A percentile compares a stretch with the other conserved stretches of the same genome.
Conservation (phyloP, 768 basidiomycete genomes). For the Amanita jacksonii region DNA sequence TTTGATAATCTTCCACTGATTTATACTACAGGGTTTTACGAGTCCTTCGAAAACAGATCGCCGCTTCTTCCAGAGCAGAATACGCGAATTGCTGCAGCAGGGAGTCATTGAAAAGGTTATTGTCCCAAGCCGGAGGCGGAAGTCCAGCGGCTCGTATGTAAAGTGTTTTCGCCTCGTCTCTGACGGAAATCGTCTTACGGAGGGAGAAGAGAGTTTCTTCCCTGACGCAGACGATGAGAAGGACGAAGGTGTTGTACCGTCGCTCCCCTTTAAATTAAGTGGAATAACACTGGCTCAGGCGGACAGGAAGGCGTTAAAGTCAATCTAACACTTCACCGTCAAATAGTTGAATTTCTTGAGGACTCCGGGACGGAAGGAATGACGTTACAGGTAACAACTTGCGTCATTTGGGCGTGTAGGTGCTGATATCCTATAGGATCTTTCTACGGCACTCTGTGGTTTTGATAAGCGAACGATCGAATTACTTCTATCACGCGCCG, state of each 20-base stretch:
- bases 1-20: slow-evolving; percentile 2
- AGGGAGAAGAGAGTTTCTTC: not conserved
- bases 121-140: slow-evolving; percentile 49
- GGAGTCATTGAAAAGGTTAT: slow-evolving; percentile 68
- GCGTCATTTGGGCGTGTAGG: not conserved
- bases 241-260: slow-evolving; percentile 18
- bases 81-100: slow-evolving; percentile 64
- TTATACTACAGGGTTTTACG: slow-evolving; percentile 51
- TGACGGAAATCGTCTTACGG: slow-evolving; percentile 18
- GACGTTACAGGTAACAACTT: slow-evolving; percentile 52
- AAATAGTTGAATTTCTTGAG: slow-evolving; percentile 67
- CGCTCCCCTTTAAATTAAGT: not conserved
- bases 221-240: slow-evolving; percentile 28
- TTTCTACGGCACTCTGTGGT: slow-evolving; percentile 49
- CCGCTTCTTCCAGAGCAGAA: slow-evolving; percentile 70
- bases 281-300: not conserved
- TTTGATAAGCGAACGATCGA: slow-evolving; percentile 82
- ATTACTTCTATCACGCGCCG: slow-evolving; percentile 62
- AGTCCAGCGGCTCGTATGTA: slow-evolving; percentile 34
- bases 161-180: slow-evolving; percentile 61
- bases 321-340: slow-evolving; percentile 67
- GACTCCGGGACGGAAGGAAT: slow-evolving; percentile 58
- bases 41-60: slow-evolving; percentile 70
- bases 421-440: slow-evolving; percentile 35
- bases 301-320: slow-evolving; percentile 37